Base-by-base conservation (phyloP, 176 grass and related monocot genomes). In the Musa acuminata region DNA sequence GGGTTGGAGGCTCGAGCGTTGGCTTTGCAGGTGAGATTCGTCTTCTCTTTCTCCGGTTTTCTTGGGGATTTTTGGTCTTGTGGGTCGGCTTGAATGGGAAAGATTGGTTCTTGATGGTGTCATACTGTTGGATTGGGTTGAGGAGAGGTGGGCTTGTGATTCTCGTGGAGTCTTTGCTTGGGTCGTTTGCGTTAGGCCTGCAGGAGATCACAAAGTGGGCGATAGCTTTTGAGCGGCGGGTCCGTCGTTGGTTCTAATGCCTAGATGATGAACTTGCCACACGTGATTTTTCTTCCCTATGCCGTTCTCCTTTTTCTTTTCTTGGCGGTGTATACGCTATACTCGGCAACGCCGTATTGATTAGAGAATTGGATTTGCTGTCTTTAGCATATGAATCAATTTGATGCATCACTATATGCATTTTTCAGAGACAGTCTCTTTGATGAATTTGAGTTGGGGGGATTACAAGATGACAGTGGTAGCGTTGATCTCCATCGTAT, bases 391-490 rank as follows among this genome's bases (percentile, higher is more conserved):
- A 43, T 6, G 35, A 43, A 43, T 43, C 67, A 51, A 70, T 70
- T 70, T 70, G 48, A 70, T 70, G 67, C 67, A 51, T 50, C 48
- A 51, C 43, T 51, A 70, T 70, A 51, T 70, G 67, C 35, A 70
- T 70, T 70, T 70, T 51, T 70, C 9, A 48, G 29, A 50, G 21
- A 20, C 8, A 0, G 67, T 70, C 8, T 16, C 67, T 20, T 77
- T 64, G 85, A 87, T 48, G 85, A 83, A 51, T 52, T 87, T 77
- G 85, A 87, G 62, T 68, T 87, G 49, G 85, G 85, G n/a, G 81
- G 81, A 73, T 73, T 83, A 22, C 59, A 87, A 53, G 80, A 70
- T 43, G 77, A 20, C 24, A 70, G 72, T 72, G 57, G 20, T 17
- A 8, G 14, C 20, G 55, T 12, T 73, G 69, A 60, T 80, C 43